Evolutionary conservation across 768 basidiomycete genomes (phyloP), one percentile per base, ranked within the genome.

Genomic region (Pleurotus djamor): DNA sequence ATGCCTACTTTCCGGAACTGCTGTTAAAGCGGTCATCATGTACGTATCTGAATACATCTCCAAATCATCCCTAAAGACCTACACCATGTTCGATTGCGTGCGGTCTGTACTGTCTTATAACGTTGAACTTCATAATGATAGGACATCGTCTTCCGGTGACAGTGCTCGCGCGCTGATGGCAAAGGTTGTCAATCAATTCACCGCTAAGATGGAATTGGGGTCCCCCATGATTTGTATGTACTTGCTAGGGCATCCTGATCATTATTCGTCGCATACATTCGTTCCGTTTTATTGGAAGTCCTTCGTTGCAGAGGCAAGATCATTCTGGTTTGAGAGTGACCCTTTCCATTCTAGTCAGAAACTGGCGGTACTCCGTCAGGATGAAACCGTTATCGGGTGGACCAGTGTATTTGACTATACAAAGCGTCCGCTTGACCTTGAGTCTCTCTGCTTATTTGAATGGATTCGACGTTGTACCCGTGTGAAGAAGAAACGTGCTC

Each of bases 41-140:
- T 69, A 71, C 62, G 61, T 70, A 4, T 64, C 70, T 9, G 70
- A 72, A 48, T 73, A 73, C 56, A 64, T 71, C 4, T 69, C 69
- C 1, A 73, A 73, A 58, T 32, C 60, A 4, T 49, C 55, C 1
- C 48, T 72, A 14, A 70, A 67, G 36, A 69, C 67, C 9, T 58
- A 69, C 57, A 54, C 35, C 28, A 64, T 72, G 21, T 70, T 71
- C 21, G 59, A 60, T 13, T 54, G 63, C 36, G 60, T 70, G n/a
- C 61, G 58, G 54, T 28, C 38, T 10, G 38, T 41, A 41, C 68
- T 72, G 59, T 45, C 63, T 3, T 67, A 57, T 41, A 66, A 66
- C 48, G 14, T 50, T 34, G 66, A 72, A 13, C 59, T 41, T n/a
- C 9, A 10, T 41, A 41, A 41, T 4, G n/a, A n/a, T n/a, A 9